These are phyloP conservation scores for Salvia miltiorrhiza DNA, from an alignment of 257 asterid genomes.

Conservation along the genomic window DNA sequence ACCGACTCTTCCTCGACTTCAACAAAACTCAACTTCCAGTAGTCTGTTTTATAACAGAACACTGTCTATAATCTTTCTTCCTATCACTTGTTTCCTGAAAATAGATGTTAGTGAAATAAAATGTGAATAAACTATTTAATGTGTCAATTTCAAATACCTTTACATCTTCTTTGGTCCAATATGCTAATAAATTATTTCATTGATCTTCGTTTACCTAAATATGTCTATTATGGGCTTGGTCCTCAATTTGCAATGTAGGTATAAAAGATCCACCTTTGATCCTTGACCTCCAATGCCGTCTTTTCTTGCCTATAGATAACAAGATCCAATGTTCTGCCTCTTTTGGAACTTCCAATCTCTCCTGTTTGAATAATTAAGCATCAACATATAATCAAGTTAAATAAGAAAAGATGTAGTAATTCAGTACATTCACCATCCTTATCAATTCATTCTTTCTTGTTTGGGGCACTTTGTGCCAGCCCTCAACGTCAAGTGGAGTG, in stretches of 20 bases:
- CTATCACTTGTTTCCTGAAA: background rate
- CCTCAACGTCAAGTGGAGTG: background rate
- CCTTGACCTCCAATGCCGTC: background rate
- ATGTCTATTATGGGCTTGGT: background rate
- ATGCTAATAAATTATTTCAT: background rate
- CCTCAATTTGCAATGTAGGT: background rate
- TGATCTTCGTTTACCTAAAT: slow-evolving; percentile 1
- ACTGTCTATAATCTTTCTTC: background rate
- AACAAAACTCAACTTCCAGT: background rate
- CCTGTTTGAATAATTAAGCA: background rate
- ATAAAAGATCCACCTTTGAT: background rate
- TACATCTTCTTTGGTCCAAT: background rate
- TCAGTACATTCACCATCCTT: background rate
- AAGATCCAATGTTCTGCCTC: background rate
- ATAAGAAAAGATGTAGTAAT: background rate
- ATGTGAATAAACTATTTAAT: too few relatives aligned
- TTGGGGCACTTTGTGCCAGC: background rate
- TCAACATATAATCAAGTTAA: background rate
- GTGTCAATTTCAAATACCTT: background rate
- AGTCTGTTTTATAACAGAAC: background rate
- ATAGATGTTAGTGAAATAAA: background rate
- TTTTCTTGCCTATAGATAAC: background rate
- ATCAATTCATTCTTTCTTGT: background rate
- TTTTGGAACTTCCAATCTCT: background rate
- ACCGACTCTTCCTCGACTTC: background rate